These are phyloP conservation scores for Penicillium glabrum DNA, from an alignment of 2,329 filamentous ascomycete genomes.

Conservation along the genomic window DNA sequence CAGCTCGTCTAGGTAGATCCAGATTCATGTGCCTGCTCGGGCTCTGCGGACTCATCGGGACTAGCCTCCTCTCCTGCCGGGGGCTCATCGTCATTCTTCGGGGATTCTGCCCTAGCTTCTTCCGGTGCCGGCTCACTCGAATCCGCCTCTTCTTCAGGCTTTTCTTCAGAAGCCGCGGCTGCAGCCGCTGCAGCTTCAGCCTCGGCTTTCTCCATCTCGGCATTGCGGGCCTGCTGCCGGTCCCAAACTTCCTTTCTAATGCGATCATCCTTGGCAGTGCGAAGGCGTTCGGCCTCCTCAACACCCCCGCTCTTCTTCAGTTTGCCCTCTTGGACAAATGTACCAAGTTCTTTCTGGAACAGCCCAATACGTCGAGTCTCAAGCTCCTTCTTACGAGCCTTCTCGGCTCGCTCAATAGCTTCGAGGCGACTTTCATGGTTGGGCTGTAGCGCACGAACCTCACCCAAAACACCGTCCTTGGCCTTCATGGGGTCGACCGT, in stretches of 20 bases:
- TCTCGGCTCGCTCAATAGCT: constrained; percentile 96
- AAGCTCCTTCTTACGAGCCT: constrained; percentile 83
- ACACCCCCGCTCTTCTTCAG: constrained; percentile 95
- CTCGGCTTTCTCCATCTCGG: constrained; percentile 47
- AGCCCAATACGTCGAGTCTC: constrained; percentile 71
- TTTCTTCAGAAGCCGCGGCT: constrained; percentile 21
- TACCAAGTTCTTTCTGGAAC: constrained; percentile 80
- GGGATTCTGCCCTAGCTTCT: neutral
- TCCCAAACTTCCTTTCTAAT: constrained; percentile 74
- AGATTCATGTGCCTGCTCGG: constrained; percentile 1
- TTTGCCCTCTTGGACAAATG: constrained; percentile 85
- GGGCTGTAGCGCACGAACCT: constrained; percentile 88
- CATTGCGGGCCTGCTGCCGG: constrained; percentile 51
- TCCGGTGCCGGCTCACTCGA: neutral
- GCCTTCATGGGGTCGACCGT: constrained; percentile 72
- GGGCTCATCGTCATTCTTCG: neutral
- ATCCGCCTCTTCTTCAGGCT: constrained; percentile 8
- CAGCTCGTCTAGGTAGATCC: neutral
- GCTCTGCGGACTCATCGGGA: neutral
- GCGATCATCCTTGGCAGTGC: constrained; percentile 82
- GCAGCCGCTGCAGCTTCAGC: constrained; percentile 30
- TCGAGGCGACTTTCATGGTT: constrained; percentile 93
- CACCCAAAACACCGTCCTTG: constrained; percentile 87
- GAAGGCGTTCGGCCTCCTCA: constrained; percentile 84
- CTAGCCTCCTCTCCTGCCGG: neutral